A percentile compares a stretch with the other conserved stretches of the same genome.
Evolutionary conservation across 441 rosid species (phyloP).

Genomic region (Omphalea diandra): DNA sequence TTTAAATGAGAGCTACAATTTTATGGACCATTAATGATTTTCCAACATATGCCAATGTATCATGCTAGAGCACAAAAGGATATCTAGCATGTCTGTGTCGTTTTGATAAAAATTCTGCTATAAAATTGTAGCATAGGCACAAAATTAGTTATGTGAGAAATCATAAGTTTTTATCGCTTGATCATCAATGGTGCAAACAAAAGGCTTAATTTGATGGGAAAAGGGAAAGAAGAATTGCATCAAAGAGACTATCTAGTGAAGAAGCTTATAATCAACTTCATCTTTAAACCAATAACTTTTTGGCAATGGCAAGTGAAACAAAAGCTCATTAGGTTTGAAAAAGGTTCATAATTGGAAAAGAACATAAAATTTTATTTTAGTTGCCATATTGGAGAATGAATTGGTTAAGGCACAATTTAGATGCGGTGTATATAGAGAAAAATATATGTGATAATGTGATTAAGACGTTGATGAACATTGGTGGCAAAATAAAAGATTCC

Average conservation of each 20-base stretch:
- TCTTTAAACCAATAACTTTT: background rate
- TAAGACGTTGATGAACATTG: background rate
- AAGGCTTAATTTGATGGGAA: background rate
- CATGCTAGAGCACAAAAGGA: conserved; percentile 13
- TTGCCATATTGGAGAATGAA: background rate
- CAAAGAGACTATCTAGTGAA: no score
- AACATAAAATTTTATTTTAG: background rate
- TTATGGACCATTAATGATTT: conserved; percentile 15
- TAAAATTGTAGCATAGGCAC: background rate
- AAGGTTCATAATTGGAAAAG: background rate
- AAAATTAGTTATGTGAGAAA: background rate
- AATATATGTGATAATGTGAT: conserved; percentile 1
- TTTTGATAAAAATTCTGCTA: background rate
- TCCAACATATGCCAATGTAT: background rate
- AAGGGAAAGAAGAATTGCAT: background rate
- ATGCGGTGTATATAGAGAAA: background rate
- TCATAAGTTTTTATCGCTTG: background rate
- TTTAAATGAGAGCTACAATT: background rate
- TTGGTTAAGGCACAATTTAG: background rate
- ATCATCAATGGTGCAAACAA: background rate
- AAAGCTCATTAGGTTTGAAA: background rate
- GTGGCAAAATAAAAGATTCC: no score
- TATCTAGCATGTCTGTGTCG: conserved; percentile 7
- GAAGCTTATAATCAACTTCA: background rate
- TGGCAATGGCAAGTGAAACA: background rate